Percentiles rank a stretch among this genome's conserved stretches.
Conservation (phyloP, 2,329 filamentous ascomycete species). For the Xylariaceae sp. region DNA sequence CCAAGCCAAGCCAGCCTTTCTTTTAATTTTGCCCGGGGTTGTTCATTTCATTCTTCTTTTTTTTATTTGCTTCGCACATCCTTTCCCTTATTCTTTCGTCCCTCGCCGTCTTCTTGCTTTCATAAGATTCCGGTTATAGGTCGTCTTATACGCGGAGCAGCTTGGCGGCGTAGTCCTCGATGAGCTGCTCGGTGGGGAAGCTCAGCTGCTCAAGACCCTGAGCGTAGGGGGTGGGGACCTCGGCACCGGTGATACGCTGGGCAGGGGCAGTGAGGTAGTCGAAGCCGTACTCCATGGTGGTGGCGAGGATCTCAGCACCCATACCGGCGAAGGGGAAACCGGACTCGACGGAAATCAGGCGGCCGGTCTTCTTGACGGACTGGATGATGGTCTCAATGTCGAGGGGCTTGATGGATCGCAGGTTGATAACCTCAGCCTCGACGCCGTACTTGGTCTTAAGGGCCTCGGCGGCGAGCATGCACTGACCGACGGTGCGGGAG, state of each 20-base stretch:
- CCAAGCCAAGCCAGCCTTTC: not conserved
- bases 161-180: constrained; percentile 85
- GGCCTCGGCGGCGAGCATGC: constrained; percentile 78
- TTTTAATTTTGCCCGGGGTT: not conserved
- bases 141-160: constrained; percentile 50
- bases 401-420: constrained; percentile 93
- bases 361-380: constrained; percentile 97
- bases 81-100: not conserved
- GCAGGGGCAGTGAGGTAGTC: constrained; percentile 95
- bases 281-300: constrained; percentile 96
- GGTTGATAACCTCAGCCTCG: constrained; percentile 94
- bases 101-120: not conserved
- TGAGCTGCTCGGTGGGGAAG: constrained; percentile 86
- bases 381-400: constrained; percentile 93
- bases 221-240: constrained; percentile 95
- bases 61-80: constrained; percentile 7
- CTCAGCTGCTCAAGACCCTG: constrained; percentile 88
- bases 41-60: constrained; percentile 9
- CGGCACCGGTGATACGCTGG: constrained; percentile 89
- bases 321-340: constrained; percentile 96
- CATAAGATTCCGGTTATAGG: not conserved
- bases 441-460: constrained; percentile 96
- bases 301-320: constrained; percentile 82
- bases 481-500: constrained; percentile 92
- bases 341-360: constrained; percentile 86